phyloP scores from a whole-genome alignment of 2,329 filamentous ascomycete species.

The Xylariomycetidae sp. region DNA sequence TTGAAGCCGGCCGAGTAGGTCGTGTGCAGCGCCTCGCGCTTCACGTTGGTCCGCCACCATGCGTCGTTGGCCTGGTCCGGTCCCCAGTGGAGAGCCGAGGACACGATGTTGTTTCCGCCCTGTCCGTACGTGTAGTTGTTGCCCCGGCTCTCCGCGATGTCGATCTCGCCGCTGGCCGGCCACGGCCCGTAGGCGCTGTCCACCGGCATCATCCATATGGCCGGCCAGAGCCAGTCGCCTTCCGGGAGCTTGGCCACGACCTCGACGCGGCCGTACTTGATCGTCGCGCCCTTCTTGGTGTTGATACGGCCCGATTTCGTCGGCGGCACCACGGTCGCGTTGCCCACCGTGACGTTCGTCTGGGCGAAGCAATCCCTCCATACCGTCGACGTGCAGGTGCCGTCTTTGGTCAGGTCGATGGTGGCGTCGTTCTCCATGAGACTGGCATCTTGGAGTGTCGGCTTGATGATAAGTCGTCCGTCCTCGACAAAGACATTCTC shows the following conservation, averaged over 20 bases:
- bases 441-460: slow-evolving; percentile 67
- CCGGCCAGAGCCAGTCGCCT: slow-evolving; percentile 87
- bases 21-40: slow-evolving; percentile 68
- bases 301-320: slow-evolving; percentile 74
- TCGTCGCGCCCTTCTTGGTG: slow-evolving; percentile 63
- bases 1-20: slow-evolving; percentile 68
- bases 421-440: slow-evolving; percentile 62
- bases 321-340: slow-evolving; percentile 72
- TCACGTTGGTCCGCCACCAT: slow-evolving; percentile 81
- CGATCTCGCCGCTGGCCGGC: slow-evolving; percentile 79
- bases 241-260: slow-evolving; percentile 70
- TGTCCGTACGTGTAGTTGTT: slow-evolving; percentile 74
- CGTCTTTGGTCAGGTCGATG: slow-evolving; percentile 63
- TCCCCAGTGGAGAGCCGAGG: slow-evolving; percentile 79
- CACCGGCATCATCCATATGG: slow-evolving; percentile 85
- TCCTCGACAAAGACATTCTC: slow-evolving; percentile 72
- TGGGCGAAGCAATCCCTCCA: slow-evolving; percentile 60
- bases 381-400: slow-evolving; percentile 61
- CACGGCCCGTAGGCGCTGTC: slow-evolving; percentile 69
- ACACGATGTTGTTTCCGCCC: slow-evolving; percentile 77
- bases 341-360: slow-evolving; percentile 67
- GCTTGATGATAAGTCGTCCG: slow-evolving; percentile 68
- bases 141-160: slow-evolving; percentile 75
- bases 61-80: slow-evolving; percentile 67
- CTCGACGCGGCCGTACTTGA: slow-evolving; percentile 79